Percentiles rank a stretch among this genome's conserved stretches.
These are phyloP conservation scores for Phytopythium boreale DNA, from an alignment of 352 stramenopile species.

Conservation along the genomic window DNA sequence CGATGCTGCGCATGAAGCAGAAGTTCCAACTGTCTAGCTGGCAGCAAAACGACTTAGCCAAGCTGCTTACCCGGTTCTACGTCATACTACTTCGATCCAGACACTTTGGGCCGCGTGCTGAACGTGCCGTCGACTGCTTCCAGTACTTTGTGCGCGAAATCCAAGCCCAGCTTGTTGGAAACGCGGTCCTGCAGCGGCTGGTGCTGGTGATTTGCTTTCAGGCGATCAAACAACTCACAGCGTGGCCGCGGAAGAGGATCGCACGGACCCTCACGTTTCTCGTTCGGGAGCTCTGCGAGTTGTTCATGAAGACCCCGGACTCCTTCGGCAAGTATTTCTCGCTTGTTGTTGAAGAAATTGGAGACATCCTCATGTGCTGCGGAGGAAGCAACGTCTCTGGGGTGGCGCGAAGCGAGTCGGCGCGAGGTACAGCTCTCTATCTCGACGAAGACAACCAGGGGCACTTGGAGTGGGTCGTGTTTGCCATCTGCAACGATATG, in stretches of 20 bases:
- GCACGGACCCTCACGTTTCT: slow-evolving; percentile 40
- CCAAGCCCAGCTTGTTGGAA: slow-evolving; percentile 29
- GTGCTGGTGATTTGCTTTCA: slow-evolving; percentile 73
- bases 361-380: slow-evolving; percentile 45
- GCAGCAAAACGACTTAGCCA: slow-evolving; percentile 53
- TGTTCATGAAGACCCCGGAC: slow-evolving; percentile 58
- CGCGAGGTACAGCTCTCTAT: slow-evolving; percentile 2
- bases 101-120: slow-evolving; percentile 40
- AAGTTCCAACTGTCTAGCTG: slow-evolving; percentile 70
- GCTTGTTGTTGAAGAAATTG: slow-evolving; percentile 76
- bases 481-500: slow-evolving; percentile 75
- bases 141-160: slow-evolving; percentile 55
- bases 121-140: slow-evolving; percentile 61
- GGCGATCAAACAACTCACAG: slow-evolving; percentile 43
- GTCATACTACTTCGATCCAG: slow-evolving; percentile 43
- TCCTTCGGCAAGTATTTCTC: slow-evolving; percentile 80
- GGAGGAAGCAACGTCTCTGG: background rate
- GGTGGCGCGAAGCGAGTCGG: background rate
- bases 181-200: slow-evolving; percentile 55
- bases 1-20: slow-evolving; percentile 60
- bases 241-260: slow-evolving; percentile 26
- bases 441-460: slow-evolving; percentile 57
- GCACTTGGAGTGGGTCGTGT: slow-evolving; percentile 76
- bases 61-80: slow-evolving; percentile 61
- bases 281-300: slow-evolving; percentile 60